Evolutionary conservation across 129 eudicot genomes (phyloP), one percentile per base, ranked within the genome.

Genomic region (Heracleum sosnowskyi): DNA sequence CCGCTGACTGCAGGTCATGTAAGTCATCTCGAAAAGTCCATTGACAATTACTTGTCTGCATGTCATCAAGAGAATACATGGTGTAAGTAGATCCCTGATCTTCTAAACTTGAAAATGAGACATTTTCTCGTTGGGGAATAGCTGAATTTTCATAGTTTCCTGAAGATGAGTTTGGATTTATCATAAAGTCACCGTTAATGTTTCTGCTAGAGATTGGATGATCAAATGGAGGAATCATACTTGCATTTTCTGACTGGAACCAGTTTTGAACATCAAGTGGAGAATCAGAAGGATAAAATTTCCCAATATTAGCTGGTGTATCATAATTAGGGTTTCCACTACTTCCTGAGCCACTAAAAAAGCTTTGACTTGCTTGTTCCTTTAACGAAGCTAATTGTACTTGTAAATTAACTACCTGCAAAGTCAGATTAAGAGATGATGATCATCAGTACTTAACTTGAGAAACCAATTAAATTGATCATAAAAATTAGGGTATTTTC

Each of bases 1-100:
- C 94, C 42, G 89, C 77, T 3, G 97, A 88, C 78, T 88, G 96
- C 75, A 91, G 96, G 40, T 95, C 97, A 74, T 94, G 90, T 0
- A 70, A 73, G 20, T 89, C 83, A 11, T 89, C 91, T 80, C 88
- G 91, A 31, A 83, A 84, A 73, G 72, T 70, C 40, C 98, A 95
- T 85, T 78, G 91, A 86, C 49, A 84, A 81, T 62, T 79, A 17
- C 72, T 81, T 49, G 87, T 78, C 62, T 82, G 86, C 84, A 86
- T 70, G 17, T 86, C 85, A 24, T 90, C 82, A 69, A 89, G 76
- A 31, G 91, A 93, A 82, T 91, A 96, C 84, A 83, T 78, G 80
- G 92, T 84, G 81, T 85, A 80, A 49, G 93, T 34, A 31, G 72
- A 66, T 22, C 37, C 39, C 72, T 57, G 64, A 9, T 66, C 91